A percentile compares a stretch with the other conserved stretches of the same genome.
Conservation (phyloP, 2,329 filamentous ascomycete genomes). For the Neonectria hederae region DNA sequence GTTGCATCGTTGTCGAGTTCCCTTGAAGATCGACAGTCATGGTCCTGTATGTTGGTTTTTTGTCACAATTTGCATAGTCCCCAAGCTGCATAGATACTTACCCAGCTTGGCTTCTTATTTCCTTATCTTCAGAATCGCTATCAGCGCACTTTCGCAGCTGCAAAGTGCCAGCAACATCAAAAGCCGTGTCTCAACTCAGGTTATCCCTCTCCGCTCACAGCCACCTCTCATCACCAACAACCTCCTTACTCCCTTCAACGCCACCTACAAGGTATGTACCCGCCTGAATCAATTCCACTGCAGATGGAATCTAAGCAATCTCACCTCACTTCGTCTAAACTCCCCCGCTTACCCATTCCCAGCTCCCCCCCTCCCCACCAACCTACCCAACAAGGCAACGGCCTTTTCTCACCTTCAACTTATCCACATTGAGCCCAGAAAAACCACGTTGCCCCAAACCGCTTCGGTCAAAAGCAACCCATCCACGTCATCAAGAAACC, state of each 20-base stretch:
- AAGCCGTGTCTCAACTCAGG: background rate
- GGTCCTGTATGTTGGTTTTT: background rate
- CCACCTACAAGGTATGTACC: background rate
- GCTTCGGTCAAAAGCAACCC: slow-evolving; percentile 15
- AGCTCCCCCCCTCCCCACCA: slow-evolving; percentile 17
- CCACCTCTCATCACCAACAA: background rate
- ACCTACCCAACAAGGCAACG: slow-evolving; percentile 29
- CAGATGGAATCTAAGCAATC: slow-evolving; percentile 9
- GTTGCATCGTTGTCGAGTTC: background rate
- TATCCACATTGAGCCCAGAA: slow-evolving; percentile 5
- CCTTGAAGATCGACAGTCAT: background rate
- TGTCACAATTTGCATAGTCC: background rate
- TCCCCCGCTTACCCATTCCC: slow-evolving; percentile 19
- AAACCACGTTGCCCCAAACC: slow-evolving; percentile 18
- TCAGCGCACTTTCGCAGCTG: background rate
- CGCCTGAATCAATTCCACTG: background rate
- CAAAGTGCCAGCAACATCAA: background rate
- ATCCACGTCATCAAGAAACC: slow-evolving; percentile 20
- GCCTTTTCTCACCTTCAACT: slow-evolving; percentile 15
- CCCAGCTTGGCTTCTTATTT: background rate
- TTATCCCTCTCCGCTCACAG: background rate
- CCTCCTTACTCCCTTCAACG: background rate
- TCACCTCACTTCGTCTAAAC: slow-evolving; percentile 19
- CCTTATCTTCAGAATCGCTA: no score
- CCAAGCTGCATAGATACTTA: background rate